These are phyloP conservation scores for Starmerella sp. DNA, from an alignment of 805 yeast genomes.

Conservation along the genomic window DNA sequence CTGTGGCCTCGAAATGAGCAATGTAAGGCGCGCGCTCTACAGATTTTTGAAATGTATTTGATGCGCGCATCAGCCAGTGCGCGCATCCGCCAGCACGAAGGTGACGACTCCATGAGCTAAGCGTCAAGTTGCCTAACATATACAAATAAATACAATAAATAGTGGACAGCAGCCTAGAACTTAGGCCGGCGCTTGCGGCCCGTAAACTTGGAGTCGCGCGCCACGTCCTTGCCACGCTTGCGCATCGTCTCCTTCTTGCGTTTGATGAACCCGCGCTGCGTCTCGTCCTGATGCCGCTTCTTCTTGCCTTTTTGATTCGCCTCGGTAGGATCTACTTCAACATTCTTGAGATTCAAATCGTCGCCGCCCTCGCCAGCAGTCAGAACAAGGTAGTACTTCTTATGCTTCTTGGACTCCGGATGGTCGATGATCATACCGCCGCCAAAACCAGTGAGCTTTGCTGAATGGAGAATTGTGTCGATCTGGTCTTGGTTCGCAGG, in stretches of 20 bases:
- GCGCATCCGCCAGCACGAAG: too few relatives aligned
- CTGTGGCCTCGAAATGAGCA: too few relatives aligned
- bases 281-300: constrained; percentile 48
- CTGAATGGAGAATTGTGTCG: constrained; percentile 65
- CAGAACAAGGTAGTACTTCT: constrained; percentile 79
- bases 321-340: constrained; percentile 51
- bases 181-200: constrained; percentile 69
- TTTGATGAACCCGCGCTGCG: constrained; percentile 65
- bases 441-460: constrained; percentile 88
- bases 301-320: constrained; percentile 22
- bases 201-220: constrained; percentile 81
- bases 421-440: constrained; percentile 93
- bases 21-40: too few relatives aligned
- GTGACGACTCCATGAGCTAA: too few relatives aligned
- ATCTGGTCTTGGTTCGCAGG: constrained; percentile 84
- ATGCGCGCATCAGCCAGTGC: too few relatives aligned
- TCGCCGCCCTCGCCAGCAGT: constrained; percentile 76
- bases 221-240: constrained; percentile 79
- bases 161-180: constrained; percentile 33
- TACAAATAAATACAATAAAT: constrained; percentile 6
- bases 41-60: too few relatives aligned
- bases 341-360: constrained; percentile 65
- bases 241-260: constrained; percentile 91
- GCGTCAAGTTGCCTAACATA: not conserved
- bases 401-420: constrained; percentile 83